These are phyloP conservation scores for Coemansia sp. DNA, from an alignment of 192 early-diverging fungal species.

Conservation along the genomic window DNA sequence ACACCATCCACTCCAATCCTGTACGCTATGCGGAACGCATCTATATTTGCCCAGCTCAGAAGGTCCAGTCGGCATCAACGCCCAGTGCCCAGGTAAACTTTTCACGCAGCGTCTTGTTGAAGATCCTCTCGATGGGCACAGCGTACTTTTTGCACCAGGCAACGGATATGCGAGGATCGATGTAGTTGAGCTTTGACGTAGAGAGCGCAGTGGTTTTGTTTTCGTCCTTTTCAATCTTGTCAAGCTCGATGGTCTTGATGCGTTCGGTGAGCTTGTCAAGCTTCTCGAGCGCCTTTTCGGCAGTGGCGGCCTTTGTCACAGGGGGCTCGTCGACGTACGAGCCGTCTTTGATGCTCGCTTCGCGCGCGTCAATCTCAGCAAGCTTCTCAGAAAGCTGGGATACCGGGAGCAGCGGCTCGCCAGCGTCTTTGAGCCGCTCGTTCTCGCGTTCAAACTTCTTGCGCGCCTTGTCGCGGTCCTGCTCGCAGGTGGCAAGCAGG, in stretches of 20 bases:
- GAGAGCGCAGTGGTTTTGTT: slow-evolving; percentile 94
- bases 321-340: slow-evolving; percentile 34
- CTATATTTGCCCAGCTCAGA: slow-evolving; percentile 12
- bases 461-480: slow-evolving; percentile 70
- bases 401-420: slow-evolving; percentile 56
- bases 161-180: slow-evolving; percentile 93
- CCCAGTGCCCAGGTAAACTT: slow-evolving; percentile 97
- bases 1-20: not conserved
- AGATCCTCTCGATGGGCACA: slow-evolving; percentile 92
- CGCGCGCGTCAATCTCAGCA: slow-evolving; percentile 38
- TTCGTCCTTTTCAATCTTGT: slow-evolving; percentile 92
- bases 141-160: slow-evolving; percentile 90
- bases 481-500: slow-evolving; percentile 60
- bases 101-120: slow-evolving; percentile 82
- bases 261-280: slow-evolving; percentile 69
- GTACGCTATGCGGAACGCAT: not conserved
- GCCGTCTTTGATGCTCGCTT: slow-evolving; percentile 48
- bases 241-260: slow-evolving; percentile 72
- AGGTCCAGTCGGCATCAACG: slow-evolving; percentile 67
- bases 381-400: slow-evolving; percentile 58
- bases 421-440: slow-evolving; percentile 70
- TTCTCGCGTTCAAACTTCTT: slow-evolving; percentile 77
- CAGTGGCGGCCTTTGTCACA: slow-evolving; percentile 36
- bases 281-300: slow-evolving; percentile 75
- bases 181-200: slow-evolving; percentile 98